Evolutionary conservation across 345 rosid species (phyloP), one percentile per base, ranked within the genome.

Genomic region (Arabis hirsuta): DNA sequence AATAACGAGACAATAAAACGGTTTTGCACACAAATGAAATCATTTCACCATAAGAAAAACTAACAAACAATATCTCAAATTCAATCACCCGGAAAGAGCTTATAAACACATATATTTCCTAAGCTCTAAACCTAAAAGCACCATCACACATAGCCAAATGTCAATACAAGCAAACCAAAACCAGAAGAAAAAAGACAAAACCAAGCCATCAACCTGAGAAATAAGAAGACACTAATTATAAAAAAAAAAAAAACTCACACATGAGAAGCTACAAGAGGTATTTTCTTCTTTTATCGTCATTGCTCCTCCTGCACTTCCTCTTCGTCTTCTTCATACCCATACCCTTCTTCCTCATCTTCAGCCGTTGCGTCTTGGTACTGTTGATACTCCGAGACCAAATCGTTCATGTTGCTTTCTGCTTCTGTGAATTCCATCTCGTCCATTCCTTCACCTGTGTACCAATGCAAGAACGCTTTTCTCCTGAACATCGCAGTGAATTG

Each of bases 361-460:
- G 93, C 90, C 0, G 93, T 88, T 3, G 93, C 93, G 39, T 88
- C 93, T 67, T 88, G 93, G 67, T 88, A 88, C 57, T 88, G 93
- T 52, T 88, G 93, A 70, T 88, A 88, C 75, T 88, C 93, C 0
- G 93, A 84, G 8, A 88, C 93, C 62, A 88, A 81, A 83, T 85
- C 92, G 7, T 88, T 88, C 92, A 88, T 88, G 81, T 88, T 87
- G 64, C 92, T 87, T 72, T 88, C 90, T 11, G 90, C 94, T 64
- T 88, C 96, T 3, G 96, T 89, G 57, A 87, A 87, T 80, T 89
- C 96, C 96, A 89, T 89, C 78, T 89, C 96, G 19, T 89, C 96
- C 96, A 87, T 89, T 13, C 96, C 96, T 62, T 89, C 94, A 42
- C 89, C 94, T 0, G 94, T 88, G 76, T 88, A 88, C 94, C 91